phyloP scores from a whole-genome alignment of 352 stramenopile genomes.

The Elongisporangium senticosum region DNA sequence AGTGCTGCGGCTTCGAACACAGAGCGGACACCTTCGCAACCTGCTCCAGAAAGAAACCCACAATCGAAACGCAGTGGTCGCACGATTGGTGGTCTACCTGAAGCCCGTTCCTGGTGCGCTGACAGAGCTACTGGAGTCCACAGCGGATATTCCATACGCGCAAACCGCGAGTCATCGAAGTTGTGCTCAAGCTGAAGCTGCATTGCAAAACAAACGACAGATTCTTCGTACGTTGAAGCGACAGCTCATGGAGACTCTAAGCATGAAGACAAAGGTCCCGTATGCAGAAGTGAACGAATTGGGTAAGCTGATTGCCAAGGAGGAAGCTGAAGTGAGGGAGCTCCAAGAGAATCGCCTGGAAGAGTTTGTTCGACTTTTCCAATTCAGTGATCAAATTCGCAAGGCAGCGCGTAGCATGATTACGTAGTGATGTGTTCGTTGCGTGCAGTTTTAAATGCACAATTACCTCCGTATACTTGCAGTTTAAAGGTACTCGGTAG shows the following conservation, averaged over 20 bases:
- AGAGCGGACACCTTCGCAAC: conserved; percentile 12
- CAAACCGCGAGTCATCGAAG: conserved; percentile 43
- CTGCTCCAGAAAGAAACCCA: conserved; percentile 26
- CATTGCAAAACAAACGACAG: conserved; percentile 28
- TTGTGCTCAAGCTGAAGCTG: conserved; percentile 33
- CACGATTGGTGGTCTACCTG: conserved; percentile 35
- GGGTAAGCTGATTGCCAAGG: conserved; percentile 31
- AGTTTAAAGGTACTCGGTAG: not conserved
- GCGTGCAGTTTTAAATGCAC: not conserved
- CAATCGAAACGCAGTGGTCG: conserved; percentile 42
- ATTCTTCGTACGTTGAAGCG: conserved; percentile 30
- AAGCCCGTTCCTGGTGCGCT: conserved; percentile 34
- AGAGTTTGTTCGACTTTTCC: conserved; percentile 37
- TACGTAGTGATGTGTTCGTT: not conserved
- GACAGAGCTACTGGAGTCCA: conserved; percentile 27
- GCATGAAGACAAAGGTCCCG: conserved; percentile 36
- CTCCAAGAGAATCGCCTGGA: conserved; percentile 42
- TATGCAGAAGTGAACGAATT: conserved; percentile 53
- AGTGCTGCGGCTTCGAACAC: conserved; percentile 11
- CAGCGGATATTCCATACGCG: conserved; percentile 35
- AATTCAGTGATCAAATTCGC: conserved; percentile 53
- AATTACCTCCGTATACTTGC: not conserved
- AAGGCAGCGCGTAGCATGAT: conserved; percentile 25
- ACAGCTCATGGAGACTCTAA: conserved; percentile 58
- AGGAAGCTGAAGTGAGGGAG: conserved; percentile 30